phyloP scores from a whole-genome alignment of 192 early-diverging fungal genomes.

The Rhizoclosmatium globosum region DNA sequence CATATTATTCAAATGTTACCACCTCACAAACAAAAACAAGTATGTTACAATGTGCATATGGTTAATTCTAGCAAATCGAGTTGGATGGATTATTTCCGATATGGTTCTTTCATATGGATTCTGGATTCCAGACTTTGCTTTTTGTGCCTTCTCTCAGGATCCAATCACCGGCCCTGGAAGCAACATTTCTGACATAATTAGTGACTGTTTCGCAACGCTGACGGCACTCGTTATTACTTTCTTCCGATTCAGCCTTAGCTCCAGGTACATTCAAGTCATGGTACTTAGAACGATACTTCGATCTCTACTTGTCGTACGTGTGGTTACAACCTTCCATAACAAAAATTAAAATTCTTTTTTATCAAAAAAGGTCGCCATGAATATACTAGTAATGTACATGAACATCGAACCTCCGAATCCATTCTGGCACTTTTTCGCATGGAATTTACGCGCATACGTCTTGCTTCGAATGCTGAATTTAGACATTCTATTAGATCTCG shows the following conservation, averaged over 20 bases:
- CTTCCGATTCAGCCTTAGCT: not conserved
- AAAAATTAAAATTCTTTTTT: no score
- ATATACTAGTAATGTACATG: not conserved
- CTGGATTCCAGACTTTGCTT: not conserved
- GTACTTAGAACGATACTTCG: not conserved
- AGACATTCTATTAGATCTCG: not conserved
- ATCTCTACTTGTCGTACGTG: no score
- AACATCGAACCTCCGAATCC: not conserved
- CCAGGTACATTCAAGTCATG: not conserved
- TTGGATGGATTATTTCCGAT: not conserved
- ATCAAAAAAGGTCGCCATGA: no score
- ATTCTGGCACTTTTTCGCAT: not conserved
- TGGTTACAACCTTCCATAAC: no score
- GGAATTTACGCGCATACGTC: not conserved
- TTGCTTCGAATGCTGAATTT: not conserved
- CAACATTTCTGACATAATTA: not conserved
- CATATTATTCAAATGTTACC: not conserved
- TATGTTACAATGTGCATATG: not conserved
- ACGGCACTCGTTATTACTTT: not conserved
- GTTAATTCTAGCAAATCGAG: not conserved
- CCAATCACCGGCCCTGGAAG: not conserved
- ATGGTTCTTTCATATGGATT: not conserved
- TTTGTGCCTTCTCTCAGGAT: not conserved
- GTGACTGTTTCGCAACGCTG: not conserved
- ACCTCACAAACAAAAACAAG: not conserved